Evolutionary conservation across 169 alveolate species (phyloP).

Genomic region (Besnoitia besnoiti): DNA sequence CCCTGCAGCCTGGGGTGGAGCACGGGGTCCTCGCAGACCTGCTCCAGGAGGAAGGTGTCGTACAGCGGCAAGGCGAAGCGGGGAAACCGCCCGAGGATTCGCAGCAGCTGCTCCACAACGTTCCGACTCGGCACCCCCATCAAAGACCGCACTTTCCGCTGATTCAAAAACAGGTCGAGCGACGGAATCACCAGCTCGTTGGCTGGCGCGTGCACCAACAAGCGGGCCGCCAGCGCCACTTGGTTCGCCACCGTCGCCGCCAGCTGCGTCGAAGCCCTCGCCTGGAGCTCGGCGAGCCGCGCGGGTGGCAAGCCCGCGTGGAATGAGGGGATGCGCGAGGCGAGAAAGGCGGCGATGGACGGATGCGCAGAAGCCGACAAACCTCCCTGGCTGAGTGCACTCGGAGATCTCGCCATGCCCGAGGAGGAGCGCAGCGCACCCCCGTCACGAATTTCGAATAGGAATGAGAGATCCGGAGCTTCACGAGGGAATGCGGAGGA

Average conservation of each 20-base stretch:
- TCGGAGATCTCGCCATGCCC: not conserved
- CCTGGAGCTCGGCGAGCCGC: constrained; percentile 42
- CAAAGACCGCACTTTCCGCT: constrained; percentile 68
- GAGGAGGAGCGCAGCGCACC: not conserved
- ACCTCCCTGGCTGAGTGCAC: not conserved
- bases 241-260: constrained; percentile 17
- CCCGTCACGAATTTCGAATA: not conserved
- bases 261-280: not conserved
- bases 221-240: not conserved
- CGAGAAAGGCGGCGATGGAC: not conserved
- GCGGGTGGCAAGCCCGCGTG: constrained; percentile 52
- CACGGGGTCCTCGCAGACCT: constrained; percentile 76
- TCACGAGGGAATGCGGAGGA: not conserved
- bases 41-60: constrained; percentile 76
- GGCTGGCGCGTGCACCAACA: not conserved
- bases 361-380: not conserved
- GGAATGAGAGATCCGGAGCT: not conserved
- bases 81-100: constrained; percentile 72
- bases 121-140: constrained; percentile 64
- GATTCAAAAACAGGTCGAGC: constrained; percentile 72
- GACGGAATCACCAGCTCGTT: constrained; percentile 67
- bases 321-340: not conserved
- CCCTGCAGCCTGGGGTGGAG: constrained; percentile 75
- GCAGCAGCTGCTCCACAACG: constrained; percentile 63
- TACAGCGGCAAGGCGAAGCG: constrained; percentile 77